These are phyloP conservation scores for Polychytrium aggregatum DNA, from an alignment of 192 early-diverging fungal genomes.

Conservation along the genomic window DNA sequence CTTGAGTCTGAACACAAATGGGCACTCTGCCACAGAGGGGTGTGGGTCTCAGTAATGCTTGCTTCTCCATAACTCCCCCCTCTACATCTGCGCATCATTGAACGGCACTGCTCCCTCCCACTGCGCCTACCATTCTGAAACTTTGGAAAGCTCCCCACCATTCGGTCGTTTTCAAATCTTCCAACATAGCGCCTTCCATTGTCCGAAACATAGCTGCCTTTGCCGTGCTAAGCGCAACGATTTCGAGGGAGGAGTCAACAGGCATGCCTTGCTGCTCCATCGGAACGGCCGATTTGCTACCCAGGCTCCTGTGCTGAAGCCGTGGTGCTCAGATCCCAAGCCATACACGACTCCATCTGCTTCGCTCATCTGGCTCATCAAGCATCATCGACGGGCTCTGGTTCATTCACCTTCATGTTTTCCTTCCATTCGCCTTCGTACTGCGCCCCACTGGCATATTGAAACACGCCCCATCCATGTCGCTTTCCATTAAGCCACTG, in stretches of 20 bases:
- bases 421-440: constrained; percentile 44
- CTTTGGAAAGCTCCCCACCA: constrained; percentile 5
- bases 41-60: no score
- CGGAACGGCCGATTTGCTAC: no score
- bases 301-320: no score
- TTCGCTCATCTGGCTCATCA: no score
- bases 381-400: neutral
- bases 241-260: no score
- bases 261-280: no score
- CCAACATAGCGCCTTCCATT: constrained; percentile 37
- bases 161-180: constrained; percentile 28
- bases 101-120: neutral
- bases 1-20: constrained; percentile 20
- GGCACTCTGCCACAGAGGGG: constrained; percentile 25
- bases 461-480: constrained; percentile 32
- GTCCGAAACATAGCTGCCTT: constrained; percentile 28
- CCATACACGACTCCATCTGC: no score
- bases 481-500: constrained; percentile 34
- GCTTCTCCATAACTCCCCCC: no score
- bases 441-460: constrained; percentile 35
- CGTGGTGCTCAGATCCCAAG: no score
- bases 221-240: constrained; percentile 19
- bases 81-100: no score
- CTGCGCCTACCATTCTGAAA: constrained; percentile 26
- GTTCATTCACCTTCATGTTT: constrained; percentile 28